Base-by-base conservation (phyloP, 441 rosid species). In the Gossypium davidsonii region DNA sequence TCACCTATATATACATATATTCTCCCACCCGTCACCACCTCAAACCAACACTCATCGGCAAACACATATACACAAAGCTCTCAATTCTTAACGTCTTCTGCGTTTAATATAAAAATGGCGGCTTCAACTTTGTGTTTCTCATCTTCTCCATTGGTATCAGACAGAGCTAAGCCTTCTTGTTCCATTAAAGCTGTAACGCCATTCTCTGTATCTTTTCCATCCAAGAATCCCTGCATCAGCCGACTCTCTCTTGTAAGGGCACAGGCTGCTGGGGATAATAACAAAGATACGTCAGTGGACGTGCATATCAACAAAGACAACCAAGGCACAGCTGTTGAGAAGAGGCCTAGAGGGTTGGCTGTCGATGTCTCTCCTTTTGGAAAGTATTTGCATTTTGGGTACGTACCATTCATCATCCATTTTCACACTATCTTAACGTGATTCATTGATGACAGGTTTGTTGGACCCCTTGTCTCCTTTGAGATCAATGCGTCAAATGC, bases 401-500 rank as follows among this genome's bases (percentile, higher is more conserved):
- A 31, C 34, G 34, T 31, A 4, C 34, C 34, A 5, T 31, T 31
- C 34, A 31, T 31, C 34, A 31, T 31, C 34, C 34, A 31, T 31
- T 4, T 31, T 31, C n/a, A 12, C 3, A 44, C 3, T n/a, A 31
- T 31, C 0, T 1, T 14, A 51, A 60, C 6, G 4, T 34, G 8
- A 57, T 31, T 18, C 26, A 0, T 42, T 3, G 14, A 25, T 46
- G 26, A 0, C 82, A 93, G 96, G 88, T 1, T 53, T 90, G 51
- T 4, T 91, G 73, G 96, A 90, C 71, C 90, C 94, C 0, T 15
- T 83, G 0, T 89, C 93, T 2, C 93, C 98, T 0, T 83, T 87
- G 97, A 88, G 89, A 64, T 84, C 92, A 2, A 85, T 90, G 92
- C 81, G 94, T 0, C 96, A 90, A 31, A 89, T 93, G 96, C 49